Percentiles rank a stretch among this genome's conserved stretches.
Conservation (phyloP, 345 rosid species). For the Acer campestre region DNA sequence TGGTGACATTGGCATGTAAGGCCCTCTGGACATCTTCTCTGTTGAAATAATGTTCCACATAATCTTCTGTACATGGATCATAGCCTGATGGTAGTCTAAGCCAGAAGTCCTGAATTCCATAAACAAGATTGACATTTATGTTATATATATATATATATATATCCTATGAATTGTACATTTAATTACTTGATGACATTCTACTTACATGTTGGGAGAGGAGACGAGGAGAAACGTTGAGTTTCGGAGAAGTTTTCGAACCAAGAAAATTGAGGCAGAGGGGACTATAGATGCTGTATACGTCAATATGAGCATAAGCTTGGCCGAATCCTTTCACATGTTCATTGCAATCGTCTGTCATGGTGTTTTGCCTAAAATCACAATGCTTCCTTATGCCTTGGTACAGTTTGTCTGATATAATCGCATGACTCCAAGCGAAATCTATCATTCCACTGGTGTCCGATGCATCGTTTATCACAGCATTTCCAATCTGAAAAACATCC, state of each 20-base stretch:
- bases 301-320: slow-evolving; percentile 52
- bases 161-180: no score
- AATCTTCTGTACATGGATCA: slow-evolving; percentile 68
- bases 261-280: slow-evolving; percentile 47
- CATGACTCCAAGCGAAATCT: slow-evolving; percentile 81
- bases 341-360: slow-evolving; percentile 24
- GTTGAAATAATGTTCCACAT: slow-evolving; percentile 58
- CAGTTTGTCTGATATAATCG: slow-evolving; percentile 67
- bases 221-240: slow-evolving; percentile 36
- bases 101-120: slow-evolving; percentile 47
- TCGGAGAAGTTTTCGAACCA: slow-evolving; percentile 11
- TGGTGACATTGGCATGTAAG: slow-evolving; percentile 71
- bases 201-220: slow-evolving; percentile 35
- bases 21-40: slow-evolving; percentile 71
- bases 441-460: slow-evolving; percentile 58
- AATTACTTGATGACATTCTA: neutral
- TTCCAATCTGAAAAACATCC: slow-evolving; percentile 55
- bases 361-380: slow-evolving; percentile 38
- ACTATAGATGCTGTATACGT: slow-evolving; percentile 68
- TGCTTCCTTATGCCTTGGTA: slow-evolving; percentile 40
- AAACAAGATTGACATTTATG: neutral
- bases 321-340: slow-evolving; percentile 31
- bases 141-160: no score
- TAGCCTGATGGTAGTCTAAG: slow-evolving; percentile 59
- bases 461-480: slow-evolving; percentile 63